Evolutionary conservation across 805 yeast species (phyloP), one percentile per base, ranked within the genome.

Genomic region (Ogataea minuta): DNA sequence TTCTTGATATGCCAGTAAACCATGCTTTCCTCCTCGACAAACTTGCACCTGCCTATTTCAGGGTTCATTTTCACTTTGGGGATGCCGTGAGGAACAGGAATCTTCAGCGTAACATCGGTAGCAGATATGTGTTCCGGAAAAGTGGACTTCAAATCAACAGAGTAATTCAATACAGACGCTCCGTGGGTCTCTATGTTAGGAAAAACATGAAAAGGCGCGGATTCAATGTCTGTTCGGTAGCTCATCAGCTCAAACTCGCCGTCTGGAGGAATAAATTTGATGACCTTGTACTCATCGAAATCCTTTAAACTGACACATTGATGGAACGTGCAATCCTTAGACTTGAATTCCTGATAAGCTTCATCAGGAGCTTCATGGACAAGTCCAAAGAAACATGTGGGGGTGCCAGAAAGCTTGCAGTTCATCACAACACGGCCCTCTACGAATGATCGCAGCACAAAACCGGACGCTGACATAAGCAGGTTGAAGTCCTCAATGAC

Each of bases 231-330:
- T 1, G 68, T 62, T 40, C 81, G 68, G 62, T 88, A 89, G 24
- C 77, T 70, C 90, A 89, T 81, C 44, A 89, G 71, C 59, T 87
- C 91, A 57, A 87, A 85, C 36, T 79, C 77, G 0, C 95, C 95
- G 62, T 88, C 95, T 2, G 96, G 96, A 2, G 96, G 96, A 9
- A 80, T 68, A 48, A 89, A 88, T 31, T 73, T 76, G 42, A 89
- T 82, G 16, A 76, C 64, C 28, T 84, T 67, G 17, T 81, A 79
- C 14, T 69, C 56, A 45, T 84, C 88, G 59, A 82, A 86, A 49
- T 76, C 74, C 42, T 76, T 76, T 40, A 87, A 67, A 45, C 81
- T 78, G 17, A 88, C 96, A 60, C 95, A 85, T 52, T 86, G 91
- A 61, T 88, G 96, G 62, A 88, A 84, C 48, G 83, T 86, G 51